A percentile compares a stretch with the other conserved stretches of the same genome.
Conservation (phyloP, 83 land plant species). For the Isoetes engelmannii region DNA sequence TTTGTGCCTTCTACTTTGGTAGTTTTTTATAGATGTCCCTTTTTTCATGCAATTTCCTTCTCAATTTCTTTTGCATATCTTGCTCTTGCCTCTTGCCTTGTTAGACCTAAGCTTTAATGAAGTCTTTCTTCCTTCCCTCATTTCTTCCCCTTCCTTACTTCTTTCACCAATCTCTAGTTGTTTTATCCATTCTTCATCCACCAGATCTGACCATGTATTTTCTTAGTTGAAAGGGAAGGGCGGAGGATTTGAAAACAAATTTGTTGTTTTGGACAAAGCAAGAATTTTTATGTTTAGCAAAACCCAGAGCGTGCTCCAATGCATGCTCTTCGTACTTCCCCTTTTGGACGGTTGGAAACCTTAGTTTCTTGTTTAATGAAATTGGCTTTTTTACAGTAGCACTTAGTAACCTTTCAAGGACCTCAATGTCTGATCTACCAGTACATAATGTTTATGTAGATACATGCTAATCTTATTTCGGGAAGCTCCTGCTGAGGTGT, state of each 20-base stretch:
- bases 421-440: not conserved
- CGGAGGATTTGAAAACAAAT: conserved; percentile 78
- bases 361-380: not conserved
- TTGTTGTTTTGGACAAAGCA: conserved; percentile 83
- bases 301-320: conserved; percentile 97
- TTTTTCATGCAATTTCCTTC: too few species aligned
- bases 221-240: conserved; percentile 77
- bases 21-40: too few species aligned
- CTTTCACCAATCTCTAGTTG: too few species aligned
- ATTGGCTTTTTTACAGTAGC: not conserved
- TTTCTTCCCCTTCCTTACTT: too few species aligned
- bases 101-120: too few species aligned
- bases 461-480: conserved; percentile 88
- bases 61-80: too few species aligned
- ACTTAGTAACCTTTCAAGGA: not conserved
- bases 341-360: conserved; percentile 86
- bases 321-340: conserved; percentile 92
- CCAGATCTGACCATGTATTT: not conserved
- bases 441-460: conserved; percentile 27
- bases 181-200: too few species aligned
- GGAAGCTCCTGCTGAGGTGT: conserved; percentile 98
- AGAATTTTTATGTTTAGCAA: conserved; percentile 64
- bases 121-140: too few species aligned
- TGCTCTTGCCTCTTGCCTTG: too few species aligned
- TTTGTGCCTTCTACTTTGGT: too few species aligned